Conservation (phyloP, 352 stramenopile species). For the Pythium aristosporum region DNA sequence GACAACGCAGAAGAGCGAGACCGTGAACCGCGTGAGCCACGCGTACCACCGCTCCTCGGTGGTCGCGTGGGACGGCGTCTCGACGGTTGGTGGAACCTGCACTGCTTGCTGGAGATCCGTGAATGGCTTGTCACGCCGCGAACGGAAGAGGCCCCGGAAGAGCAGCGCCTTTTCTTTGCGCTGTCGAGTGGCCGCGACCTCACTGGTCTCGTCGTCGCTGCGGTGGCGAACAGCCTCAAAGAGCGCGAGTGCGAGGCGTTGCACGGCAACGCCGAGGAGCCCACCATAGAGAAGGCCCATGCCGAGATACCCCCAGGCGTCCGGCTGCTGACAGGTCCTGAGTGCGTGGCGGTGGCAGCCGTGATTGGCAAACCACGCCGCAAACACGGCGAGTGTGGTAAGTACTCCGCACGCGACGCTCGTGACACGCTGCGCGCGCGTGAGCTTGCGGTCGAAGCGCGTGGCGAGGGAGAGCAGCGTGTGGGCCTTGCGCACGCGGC, state of each 20-base stretch:
- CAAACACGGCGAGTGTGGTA: slow-evolving; percentile 49
- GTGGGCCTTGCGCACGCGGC: slow-evolving; percentile 43
- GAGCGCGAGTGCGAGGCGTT: slow-evolving; percentile 32
- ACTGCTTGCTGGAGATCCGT: background rate
- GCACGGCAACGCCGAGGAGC: slow-evolving; percentile 38
- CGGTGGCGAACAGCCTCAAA: slow-evolving; percentile 70
- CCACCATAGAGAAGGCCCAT: slow-evolving; percentile 65
- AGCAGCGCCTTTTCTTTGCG: slow-evolving; percentile 79
- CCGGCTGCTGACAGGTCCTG: slow-evolving; percentile 58
- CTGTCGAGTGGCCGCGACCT: slow-evolving; percentile 51
- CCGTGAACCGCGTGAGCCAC: slow-evolving; percentile 53
- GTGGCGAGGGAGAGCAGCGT: slow-evolving; percentile 46
- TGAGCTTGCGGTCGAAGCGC: slow-evolving; percentile 62
- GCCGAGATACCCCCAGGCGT: slow-evolving; percentile 38
- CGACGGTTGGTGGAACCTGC: background rate
- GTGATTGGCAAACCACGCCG: slow-evolving; percentile 47
- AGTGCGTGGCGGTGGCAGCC: slow-evolving; percentile 61
- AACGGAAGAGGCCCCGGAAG: slow-evolving; percentile 43
- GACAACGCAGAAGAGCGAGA: slow-evolving; percentile 36
- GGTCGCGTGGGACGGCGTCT: slow-evolving; percentile 40
- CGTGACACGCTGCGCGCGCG: slow-evolving; percentile 49
- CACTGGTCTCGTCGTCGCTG: slow-evolving; percentile 55
- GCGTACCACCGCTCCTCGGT: slow-evolving; percentile 79
- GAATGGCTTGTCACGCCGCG: background rate
- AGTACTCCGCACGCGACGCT: slow-evolving; percentile 46